Evolutionary conservation across 2,329 filamentous ascomycete genomes (phyloP).

Genomic region (Rutstroemia sydowiana): DNA sequence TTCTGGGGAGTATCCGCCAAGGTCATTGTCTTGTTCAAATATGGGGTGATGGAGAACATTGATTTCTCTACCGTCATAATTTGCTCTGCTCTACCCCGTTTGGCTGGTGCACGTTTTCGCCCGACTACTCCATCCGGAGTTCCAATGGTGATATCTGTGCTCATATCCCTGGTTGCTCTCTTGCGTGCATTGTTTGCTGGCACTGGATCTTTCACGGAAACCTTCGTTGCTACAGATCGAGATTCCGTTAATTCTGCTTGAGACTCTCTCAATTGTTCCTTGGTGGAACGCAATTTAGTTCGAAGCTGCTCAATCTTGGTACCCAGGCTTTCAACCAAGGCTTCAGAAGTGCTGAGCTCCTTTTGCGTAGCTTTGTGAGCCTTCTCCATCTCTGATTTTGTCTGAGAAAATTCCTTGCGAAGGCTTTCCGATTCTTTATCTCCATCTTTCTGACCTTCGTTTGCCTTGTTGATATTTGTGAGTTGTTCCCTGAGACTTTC

Average conservation of each 20-base stretch:
- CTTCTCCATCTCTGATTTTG: slow-evolving; percentile 27
- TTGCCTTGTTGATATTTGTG: slow-evolving; percentile 31
- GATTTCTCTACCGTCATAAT: slow-evolving; percentile 76
- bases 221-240: slow-evolving; percentile 26
- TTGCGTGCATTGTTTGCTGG: slow-evolving; percentile 31
- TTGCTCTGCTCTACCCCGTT: slow-evolving; percentile 51
- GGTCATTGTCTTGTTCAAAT: slow-evolving; percentile 68
- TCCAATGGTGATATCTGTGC: slow-evolving; percentile 39
- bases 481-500: slow-evolving; percentile 28
- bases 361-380: slow-evolving; percentile 22
- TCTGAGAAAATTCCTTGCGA: slow-evolving; percentile 30
- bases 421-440: slow-evolving; percentile 34
- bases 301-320: slow-evolving; percentile 30
- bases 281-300: slow-evolving; percentile 49
- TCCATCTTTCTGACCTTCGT: slow-evolving; percentile 44
- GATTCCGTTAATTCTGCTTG: slow-evolving; percentile 39
- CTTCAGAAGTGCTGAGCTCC: slow-evolving; percentile 39
- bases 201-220: slow-evolving; percentile 12
- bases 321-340: slow-evolving; percentile 50
- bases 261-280: slow-evolving; percentile 65
- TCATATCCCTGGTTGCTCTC: slow-evolving; percentile 36
- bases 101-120: slow-evolving; percentile 38
- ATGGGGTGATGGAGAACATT: slow-evolving; percentile 87
- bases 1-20: slow-evolving; percentile 34
- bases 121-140: slow-evolving; percentile 41